Evolutionary conservation across 306 rosid genomes (phyloP).

Genomic region (Macrotyloma uniflorum): DNA sequence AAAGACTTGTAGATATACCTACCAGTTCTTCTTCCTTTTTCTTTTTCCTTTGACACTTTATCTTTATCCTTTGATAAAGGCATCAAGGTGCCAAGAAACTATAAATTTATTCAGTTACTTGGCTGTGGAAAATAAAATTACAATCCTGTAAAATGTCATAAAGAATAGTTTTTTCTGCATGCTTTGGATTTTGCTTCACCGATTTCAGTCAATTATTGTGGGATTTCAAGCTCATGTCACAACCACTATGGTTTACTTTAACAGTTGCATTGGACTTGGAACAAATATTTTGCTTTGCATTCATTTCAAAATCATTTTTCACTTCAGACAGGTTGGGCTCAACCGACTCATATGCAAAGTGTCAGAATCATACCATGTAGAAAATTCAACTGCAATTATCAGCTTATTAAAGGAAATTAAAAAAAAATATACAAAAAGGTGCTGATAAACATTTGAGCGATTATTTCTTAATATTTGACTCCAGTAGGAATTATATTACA

Average conservation of each 20-base stretch:
- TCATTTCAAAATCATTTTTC: background rate
- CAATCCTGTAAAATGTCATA: background rate
- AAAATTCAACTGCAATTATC: no score
- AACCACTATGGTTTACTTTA: background rate
- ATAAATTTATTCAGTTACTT: background rate
- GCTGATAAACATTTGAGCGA: no score
- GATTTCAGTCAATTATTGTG: background rate
- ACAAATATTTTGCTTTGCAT: background rate
- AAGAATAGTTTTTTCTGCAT: background rate
- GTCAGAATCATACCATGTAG: no score
- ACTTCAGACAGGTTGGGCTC: background rate
- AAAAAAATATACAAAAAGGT: no score
- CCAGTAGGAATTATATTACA: no score
- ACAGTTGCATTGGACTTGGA: background rate
- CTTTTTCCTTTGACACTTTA: slow-evolving; percentile 37
- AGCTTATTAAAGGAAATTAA: no score
- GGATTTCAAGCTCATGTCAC: slow-evolving; percentile 20
- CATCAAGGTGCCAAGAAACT: slow-evolving; percentile 26
- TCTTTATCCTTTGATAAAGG: slow-evolving; percentile 47
- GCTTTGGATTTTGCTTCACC: background rate
- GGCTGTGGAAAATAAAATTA: background rate
- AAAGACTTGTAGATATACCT: slow-evolving; percentile 35
- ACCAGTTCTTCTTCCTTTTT: slow-evolving; percentile 27
- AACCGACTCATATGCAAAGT: no score
- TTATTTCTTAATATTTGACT: no score